These are phyloP conservation scores for Prillingera fragicola DNA, from an alignment of 1,284 basidiomycete species.

Conservation along the genomic window DNA sequence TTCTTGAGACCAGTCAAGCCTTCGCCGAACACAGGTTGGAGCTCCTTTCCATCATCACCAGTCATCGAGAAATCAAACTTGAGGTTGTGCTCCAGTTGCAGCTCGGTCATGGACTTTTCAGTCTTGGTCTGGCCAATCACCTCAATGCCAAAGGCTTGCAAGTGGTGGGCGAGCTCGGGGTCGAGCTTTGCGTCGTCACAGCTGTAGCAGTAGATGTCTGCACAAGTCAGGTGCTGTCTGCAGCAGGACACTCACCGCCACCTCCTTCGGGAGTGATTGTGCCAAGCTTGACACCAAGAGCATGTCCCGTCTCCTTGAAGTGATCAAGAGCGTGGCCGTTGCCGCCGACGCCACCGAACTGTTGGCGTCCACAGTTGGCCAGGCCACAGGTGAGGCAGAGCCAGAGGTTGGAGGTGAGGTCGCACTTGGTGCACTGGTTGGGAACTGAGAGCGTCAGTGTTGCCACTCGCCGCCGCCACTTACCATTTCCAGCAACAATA, in stretches of 20 bases:
- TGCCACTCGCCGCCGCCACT: slow-evolving; percentile 53
- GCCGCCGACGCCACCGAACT: slow-evolving; percentile 78
- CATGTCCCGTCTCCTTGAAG: slow-evolving; percentile 69
- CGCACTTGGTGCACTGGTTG: slow-evolving; percentile 69
- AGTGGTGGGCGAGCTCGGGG: slow-evolving; percentile 68
- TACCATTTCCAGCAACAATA: slow-evolving; percentile 33
- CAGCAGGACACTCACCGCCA: slow-evolving; percentile 59
- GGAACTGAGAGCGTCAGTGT: slow-evolving; percentile 58
- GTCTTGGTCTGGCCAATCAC: slow-evolving; percentile 81
- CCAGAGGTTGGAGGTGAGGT: slow-evolving; percentile 87
- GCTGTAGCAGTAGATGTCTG: slow-evolving; percentile 86
- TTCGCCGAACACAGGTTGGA: slow-evolving; percentile 82
- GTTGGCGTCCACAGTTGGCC: slow-evolving; percentile 85
- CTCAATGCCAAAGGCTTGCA: slow-evolving; percentile 80
- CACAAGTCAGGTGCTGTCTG: not conserved
- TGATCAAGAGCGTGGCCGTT: slow-evolving; percentile 88
- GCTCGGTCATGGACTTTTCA: slow-evolving; percentile 94
- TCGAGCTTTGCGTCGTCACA: slow-evolving; percentile 86
- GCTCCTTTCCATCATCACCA: slow-evolving; percentile 78
- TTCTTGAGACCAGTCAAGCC: slow-evolving; percentile 86
- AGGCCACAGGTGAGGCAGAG: slow-evolving; percentile 90
- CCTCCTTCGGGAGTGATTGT: slow-evolving; percentile 93
- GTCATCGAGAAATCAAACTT: slow-evolving; percentile 93
- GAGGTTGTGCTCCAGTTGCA: slow-evolving; percentile 98
- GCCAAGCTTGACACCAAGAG: slow-evolving; percentile 86